Conservation (phyloP, 176 grass and related monocot species). For the Pharus latifolius region DNA sequence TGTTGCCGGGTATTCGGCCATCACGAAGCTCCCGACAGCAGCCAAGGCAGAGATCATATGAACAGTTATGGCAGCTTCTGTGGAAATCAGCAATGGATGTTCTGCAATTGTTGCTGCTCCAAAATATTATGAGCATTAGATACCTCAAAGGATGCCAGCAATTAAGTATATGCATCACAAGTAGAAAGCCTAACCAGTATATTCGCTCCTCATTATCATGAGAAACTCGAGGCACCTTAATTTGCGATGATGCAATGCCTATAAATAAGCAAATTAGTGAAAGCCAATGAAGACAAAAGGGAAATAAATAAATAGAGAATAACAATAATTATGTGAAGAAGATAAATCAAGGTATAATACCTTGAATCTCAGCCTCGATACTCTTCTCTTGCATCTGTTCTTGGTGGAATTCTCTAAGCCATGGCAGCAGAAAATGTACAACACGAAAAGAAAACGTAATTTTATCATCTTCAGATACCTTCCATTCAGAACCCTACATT, state of each 20-base stretch:
- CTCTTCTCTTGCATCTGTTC: slow-evolving; percentile 55
- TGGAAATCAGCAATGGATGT: slow-evolving; percentile 86
- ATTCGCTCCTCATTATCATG: too few species aligned
- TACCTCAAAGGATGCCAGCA: background rate
- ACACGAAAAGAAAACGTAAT: slow-evolving; percentile 13
- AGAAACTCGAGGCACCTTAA: too few species aligned
- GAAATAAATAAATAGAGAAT: background rate
- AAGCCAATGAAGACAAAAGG: too few species aligned
- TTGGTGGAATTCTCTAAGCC: slow-evolving; percentile 46
- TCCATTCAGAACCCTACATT: background rate
- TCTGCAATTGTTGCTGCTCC: slow-evolving; percentile 53
- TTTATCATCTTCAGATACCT: slow-evolving; percentile 7
- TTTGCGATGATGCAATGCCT: too few species aligned
- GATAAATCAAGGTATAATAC: slow-evolving; percentile 25
- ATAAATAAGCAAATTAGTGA: too few species aligned
- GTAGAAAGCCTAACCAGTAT: slow-evolving; percentile 46
- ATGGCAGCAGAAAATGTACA: slow-evolving; percentile 39
- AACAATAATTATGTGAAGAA: background rate
- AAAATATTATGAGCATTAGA: slow-evolving; percentile 5
- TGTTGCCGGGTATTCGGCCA: background rate
- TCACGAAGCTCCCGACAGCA: slow-evolving; percentile 64
- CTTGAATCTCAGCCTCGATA: slow-evolving; percentile 50
- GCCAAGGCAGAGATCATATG: slow-evolving; percentile 58
- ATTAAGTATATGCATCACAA: background rate
- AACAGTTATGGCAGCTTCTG: slow-evolving; percentile 52